Conservation (phyloP, 495 filamentous ascomycete species). For the Neurospora tetrasperma region DNA sequence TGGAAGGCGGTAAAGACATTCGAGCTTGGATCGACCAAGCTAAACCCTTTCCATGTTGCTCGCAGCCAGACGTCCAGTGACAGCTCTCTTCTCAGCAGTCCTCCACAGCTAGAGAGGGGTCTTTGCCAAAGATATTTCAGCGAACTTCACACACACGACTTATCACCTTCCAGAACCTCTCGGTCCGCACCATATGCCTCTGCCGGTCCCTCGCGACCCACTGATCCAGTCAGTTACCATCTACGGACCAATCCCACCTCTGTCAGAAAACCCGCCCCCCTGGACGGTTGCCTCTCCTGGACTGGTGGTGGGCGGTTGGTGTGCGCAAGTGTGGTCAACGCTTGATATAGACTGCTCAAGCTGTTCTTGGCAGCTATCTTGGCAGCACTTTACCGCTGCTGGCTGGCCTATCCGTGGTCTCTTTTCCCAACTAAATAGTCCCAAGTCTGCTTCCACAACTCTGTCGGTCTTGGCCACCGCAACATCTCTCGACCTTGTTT, state of each 20-base stretch:
- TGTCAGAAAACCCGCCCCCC: background rate
- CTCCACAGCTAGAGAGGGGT: background rate
- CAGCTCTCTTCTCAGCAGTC: background rate
- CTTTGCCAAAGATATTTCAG: background rate
- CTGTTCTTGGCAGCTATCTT: conserved; percentile 1
- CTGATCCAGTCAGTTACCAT: background rate
- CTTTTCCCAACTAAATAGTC: background rate
- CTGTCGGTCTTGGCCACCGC: background rate
- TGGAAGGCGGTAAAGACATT: background rate
- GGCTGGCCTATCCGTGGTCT: background rate
- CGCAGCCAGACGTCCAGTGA: background rate
- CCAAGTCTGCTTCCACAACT: background rate
- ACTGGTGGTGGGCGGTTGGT: background rate
- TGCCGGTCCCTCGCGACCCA: background rate
- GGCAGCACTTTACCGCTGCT: background rate
- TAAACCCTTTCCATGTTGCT: background rate
- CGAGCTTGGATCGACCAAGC: background rate
- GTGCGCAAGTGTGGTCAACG: conserved; percentile 1
- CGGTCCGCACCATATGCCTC: background rate
- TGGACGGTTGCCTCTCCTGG: background rate
- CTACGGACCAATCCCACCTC: background rate
- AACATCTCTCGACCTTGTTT: background rate
- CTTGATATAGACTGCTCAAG: conserved; percentile 12
- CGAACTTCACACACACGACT: background rate
- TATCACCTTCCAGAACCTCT: background rate